A percentile compares a stretch with the other conserved stretches of the same genome.
phyloP scores from a whole-genome alignment of 1,284 basidiomycete genomes.

The Vanrija sp. region DNA sequence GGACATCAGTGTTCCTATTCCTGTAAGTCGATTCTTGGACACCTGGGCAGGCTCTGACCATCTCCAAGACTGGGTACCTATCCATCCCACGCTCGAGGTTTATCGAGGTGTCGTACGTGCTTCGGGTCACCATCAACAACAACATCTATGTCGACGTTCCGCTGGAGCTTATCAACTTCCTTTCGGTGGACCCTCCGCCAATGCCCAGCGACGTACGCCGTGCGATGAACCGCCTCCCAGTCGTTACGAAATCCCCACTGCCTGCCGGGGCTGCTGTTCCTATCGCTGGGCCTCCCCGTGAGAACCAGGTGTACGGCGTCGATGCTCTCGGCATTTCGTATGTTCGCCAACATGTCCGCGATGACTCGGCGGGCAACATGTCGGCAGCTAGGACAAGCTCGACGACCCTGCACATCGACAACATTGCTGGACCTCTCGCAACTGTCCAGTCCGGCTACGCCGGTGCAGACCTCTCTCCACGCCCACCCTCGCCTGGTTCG shows the following conservation, averaged over 20 bases:
- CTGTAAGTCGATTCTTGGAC: slow-evolving; percentile 57
- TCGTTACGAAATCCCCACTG: too few species aligned
- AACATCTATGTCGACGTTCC: slow-evolving; percentile 54
- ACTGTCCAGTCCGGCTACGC: slow-evolving; percentile 27
- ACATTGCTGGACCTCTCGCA: neutral
- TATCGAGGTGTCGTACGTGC: slow-evolving; percentile 71
- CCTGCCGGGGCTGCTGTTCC: too few species aligned
- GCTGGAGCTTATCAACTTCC: slow-evolving; percentile 46
- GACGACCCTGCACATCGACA: slow-evolving; percentile 41
- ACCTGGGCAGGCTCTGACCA: slow-evolving; percentile 3
- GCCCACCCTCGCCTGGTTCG: slow-evolving; percentile 6
- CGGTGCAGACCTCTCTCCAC: slow-evolving; percentile 15
- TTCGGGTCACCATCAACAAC: slow-evolving; percentile 68
- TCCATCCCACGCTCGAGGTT: slow-evolving; percentile 70
- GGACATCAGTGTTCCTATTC: slow-evolving; percentile 63
- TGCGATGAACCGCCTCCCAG: neutral
- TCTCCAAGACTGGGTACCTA: slow-evolving; percentile 62
- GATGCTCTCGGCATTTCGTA: neutral
- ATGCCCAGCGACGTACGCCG: slow-evolving; percentile 34
- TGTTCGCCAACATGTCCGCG: slow-evolving; percentile 25
- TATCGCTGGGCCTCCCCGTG: too few species aligned
- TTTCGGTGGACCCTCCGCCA: slow-evolving; percentile 47
- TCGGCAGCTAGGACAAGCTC: slow-evolving; percentile 28
- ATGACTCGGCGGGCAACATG: slow-evolving; percentile 27
- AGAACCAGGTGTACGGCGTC: neutral